Base-by-base conservation (phyloP, 306 rosid genomes). In the Fagus sylvatica region DNA sequence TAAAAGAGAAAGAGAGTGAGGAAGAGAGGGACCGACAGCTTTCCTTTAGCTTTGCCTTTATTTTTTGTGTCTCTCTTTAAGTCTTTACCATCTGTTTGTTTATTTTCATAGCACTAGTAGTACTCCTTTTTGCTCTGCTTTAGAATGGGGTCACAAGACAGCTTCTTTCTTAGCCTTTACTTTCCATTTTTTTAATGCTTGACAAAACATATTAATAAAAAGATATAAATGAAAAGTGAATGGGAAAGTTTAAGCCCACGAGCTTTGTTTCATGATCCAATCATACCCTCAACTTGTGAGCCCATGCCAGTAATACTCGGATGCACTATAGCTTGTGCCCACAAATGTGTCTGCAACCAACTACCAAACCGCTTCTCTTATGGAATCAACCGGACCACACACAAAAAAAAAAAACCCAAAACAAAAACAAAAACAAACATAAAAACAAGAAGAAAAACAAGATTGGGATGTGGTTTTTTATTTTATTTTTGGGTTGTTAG, bases 241-340 rank as follows among this genome's bases (percentile, higher is more conserved):
- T 37, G 74, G 74, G 74, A 84, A 84, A 84, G 87, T 36, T 57
- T 37, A 73, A 81, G 87, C 88, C 90, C 97, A 89, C 93, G 95
- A 90, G 89, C 83, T 73, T 69, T 83, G 97, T 77, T 89, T 88
- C 84, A 81, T 90, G 84, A 85, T 90, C 89, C 87, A 88, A 90
- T 94, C 69, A 92, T 94, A 48, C 67, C 82, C 55, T 82, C 83
- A 77, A 55, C 86, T 82, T 64, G 88, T 86, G 93, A 86, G 88
- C 85, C 89, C 88, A 80, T 75, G 85, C 78, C 83, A 82, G 69
- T 80, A 46, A 60, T 60, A 53, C 72, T 80, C 64, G 11, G 11
- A 65, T 69, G 40, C 72, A 68, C 76, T 46, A 70, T 73, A 46
- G 71, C 72, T 13, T 70, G 61, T 70, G 74, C 80, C 76, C 75